phyloP scores from a whole-genome alignment of 2,329 filamentous ascomycete genomes.

The Beauveria varroae region DNA sequence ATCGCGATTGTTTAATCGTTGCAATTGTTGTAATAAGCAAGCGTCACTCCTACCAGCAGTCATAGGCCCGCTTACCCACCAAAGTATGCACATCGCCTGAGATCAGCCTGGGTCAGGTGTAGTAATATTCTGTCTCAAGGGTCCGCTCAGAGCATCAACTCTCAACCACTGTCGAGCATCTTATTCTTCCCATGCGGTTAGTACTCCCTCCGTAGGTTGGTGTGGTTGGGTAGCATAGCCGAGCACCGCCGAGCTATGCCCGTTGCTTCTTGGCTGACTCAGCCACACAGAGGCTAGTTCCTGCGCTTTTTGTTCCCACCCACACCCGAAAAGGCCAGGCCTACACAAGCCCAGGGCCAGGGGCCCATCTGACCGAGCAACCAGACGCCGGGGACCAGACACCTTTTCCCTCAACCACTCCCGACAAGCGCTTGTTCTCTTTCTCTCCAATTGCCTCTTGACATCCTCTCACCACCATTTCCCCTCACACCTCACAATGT shows the following conservation, averaged over 20 bases:
- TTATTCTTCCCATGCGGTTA: not conserved
- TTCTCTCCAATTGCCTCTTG: constrained; percentile 14
- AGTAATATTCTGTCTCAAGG: not conserved
- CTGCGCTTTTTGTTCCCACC: constrained; percentile 4
- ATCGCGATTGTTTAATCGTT: no score
- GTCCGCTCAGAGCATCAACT: not conserved
- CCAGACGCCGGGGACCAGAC: not conserved
- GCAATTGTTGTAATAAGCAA: not conserved
- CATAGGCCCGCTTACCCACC: not conserved
- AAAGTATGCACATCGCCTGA: not conserved
- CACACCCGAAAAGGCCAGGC: not conserved
- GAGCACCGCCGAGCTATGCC: constrained; percentile 10
- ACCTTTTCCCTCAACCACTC: constrained; percentile 11
- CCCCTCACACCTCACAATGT: constrained; percentile 48
- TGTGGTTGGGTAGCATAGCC: not conserved
- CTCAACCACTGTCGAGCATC: no score
- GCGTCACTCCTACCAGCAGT: not conserved
- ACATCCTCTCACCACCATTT: constrained; percentile 13
- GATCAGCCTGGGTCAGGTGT: constrained; percentile 1
- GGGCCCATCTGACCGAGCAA: constrained; percentile 6
- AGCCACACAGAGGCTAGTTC: constrained; percentile 7
- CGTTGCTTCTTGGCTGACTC: not conserved
- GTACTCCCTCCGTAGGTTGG: not conserved
- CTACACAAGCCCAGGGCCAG: not conserved
- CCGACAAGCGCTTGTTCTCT: not conserved